A percentile compares a stretch with the other conserved stretches of the same genome.
Evolutionary conservation across 2,329 filamentous ascomycete species (phyloP).

Genomic region (Ophiosphaerella herpotricha): DNA sequence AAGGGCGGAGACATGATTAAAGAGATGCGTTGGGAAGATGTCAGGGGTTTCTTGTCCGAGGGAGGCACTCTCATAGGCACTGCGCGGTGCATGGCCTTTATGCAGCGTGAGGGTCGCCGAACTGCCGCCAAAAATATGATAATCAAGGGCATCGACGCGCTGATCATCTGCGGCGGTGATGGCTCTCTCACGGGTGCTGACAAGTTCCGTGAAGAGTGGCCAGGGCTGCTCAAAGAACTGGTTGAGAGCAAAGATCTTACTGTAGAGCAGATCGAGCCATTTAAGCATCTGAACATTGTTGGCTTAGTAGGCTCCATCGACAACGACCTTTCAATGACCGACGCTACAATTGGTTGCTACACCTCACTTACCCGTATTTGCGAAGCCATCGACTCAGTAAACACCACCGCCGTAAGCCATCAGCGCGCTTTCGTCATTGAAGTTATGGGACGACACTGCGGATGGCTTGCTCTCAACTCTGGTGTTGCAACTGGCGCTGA

Average conservation of each 20-base stretch:
- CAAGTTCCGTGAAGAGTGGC: slow-evolving; percentile 91
- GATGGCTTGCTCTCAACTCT: slow-evolving; percentile 95
- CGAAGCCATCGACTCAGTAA: slow-evolving; percentile 94
- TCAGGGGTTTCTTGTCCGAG: slow-evolving; percentile 90
- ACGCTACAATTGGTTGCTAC: slow-evolving; percentile 96
- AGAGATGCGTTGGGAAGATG: slow-evolving; percentile 88
- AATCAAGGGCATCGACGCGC: slow-evolving; percentile 86
- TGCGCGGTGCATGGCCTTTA: slow-evolving; percentile 89
- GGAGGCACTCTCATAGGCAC: slow-evolving; percentile 96
- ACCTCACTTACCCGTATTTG: slow-evolving; percentile 92
- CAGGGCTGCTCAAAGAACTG: slow-evolving; percentile 82
- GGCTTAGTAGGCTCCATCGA: slow-evolving; percentile 96
- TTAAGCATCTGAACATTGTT: slow-evolving; percentile 90
- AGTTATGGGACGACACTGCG: slow-evolving; percentile 97
- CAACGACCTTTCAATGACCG: slow-evolving; percentile 96
- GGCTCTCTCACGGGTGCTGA: slow-evolving; percentile 89
- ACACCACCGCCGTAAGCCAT: slow-evolving; percentile 92
- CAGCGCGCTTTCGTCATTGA: slow-evolving; percentile 93
- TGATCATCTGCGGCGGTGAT: slow-evolving; percentile 96
- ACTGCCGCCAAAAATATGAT: slow-evolving; percentile 94
- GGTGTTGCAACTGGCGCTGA: slow-evolving; percentile 94
- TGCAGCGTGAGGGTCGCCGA: slow-evolving; percentile 81
- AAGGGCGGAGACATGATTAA: slow-evolving; percentile 86
- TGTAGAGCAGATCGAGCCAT: slow-evolving; percentile 71
- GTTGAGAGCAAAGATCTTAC: slow-evolving; percentile 74